Evolutionary conservation across 2,329 filamentous ascomycete species (phyloP).

Genomic region (Hymenoscyphus infarciens): DNA sequence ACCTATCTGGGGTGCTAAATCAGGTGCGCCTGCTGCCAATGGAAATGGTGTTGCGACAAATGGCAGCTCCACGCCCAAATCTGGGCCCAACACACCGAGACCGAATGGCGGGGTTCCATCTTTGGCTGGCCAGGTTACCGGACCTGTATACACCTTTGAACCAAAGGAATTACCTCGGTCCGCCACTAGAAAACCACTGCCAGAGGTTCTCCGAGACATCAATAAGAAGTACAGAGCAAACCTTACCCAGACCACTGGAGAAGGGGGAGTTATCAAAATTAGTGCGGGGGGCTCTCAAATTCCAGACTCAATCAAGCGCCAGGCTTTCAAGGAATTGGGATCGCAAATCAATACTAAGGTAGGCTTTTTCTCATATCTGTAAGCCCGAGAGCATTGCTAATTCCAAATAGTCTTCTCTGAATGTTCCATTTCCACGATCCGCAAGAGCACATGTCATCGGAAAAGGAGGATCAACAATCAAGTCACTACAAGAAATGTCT

Average conservation of each 20-base stretch:
- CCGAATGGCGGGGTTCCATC: slow-evolving; percentile 44
- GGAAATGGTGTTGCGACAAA: slow-evolving; percentile 52
- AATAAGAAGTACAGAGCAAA: slow-evolving; percentile 88
- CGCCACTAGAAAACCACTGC: slow-evolving; percentile 79
- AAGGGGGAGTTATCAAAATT: slow-evolving; percentile 72
- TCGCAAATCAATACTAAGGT: slow-evolving; percentile 85
- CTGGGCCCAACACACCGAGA: slow-evolving; percentile 47
- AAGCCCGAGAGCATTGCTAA: slow-evolving; percentile 14
- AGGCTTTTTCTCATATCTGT: slow-evolving; percentile 18
- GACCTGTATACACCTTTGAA: slow-evolving; percentile 31
- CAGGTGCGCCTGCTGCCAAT: slow-evolving; percentile 46
- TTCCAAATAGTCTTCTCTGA: slow-evolving; percentile 55
- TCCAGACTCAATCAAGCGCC: slow-evolving; percentile 59
- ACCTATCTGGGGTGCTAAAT: slow-evolving; percentile 75
- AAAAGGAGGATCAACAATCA: slow-evolving; percentile 84
- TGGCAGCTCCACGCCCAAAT: slow-evolving; percentile 52
- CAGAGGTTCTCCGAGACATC: slow-evolving; percentile 84
- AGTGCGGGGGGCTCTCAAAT: slow-evolving; percentile 82
- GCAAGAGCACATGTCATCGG: slow-evolving; percentile 90
- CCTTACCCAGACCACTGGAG: slow-evolving; percentile 71
- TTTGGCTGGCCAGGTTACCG: slow-evolving; percentile 70
- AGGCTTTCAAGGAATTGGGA: slow-evolving; percentile 85
- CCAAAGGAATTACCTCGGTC: slow-evolving; percentile 68
- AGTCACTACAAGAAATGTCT: slow-evolving; percentile 82
- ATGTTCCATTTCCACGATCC: slow-evolving; percentile 77